Base-by-base conservation (phyloP, 768 basidiomycete species). In the Pleurotus cornucopiae region DNA sequence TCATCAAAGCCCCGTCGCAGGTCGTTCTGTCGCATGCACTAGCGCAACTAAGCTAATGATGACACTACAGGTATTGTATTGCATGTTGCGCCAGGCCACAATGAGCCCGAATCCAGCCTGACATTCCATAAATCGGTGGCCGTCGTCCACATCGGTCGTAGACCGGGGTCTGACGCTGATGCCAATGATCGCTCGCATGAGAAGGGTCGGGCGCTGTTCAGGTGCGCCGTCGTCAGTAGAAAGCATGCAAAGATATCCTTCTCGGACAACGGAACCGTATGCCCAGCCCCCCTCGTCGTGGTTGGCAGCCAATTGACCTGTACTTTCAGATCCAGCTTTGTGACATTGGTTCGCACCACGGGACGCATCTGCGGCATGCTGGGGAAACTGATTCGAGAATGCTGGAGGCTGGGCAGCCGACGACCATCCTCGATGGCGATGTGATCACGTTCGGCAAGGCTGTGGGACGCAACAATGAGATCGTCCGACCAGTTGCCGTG, bases 171-270 rank as follows among this genome's bases (percentile, higher is more conserved):
- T 55, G 76, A 81, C 60, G 62, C 66, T 55, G 76, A 81, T 60
- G 62, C 66, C 40, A 73, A 66, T 44, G 49, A 55, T 51, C 57
- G 66, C 70, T 59, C 68, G 73, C 68, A 65, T 69, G 47, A 64
- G 21, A 66, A 67, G 48, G 75, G 77, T 54, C 76, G 76, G 56
- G 86, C 83, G 13, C 78, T 83, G 68, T 91, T 91, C 61, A 71
- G 82, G 48, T 91, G 89, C 64, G 85, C 88, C 26, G 89, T 91
- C 46, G 86, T 92, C 60, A 89, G 87, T 67, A 80, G 89, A 21
- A 81, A 73, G 64, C 89, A 92, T 72, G 89, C 89, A 56, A 88
- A 84, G 76, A 83, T 92, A 58, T 76, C 79, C 18, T 86, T 91
- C 67, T 76, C 85, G 4, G 85, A 88, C 62, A 79, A 76, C 59